Evolutionary conservation across 306 rosid species (phyloP), one percentile per base, ranked within the genome.

Genomic region (Rubus idaeus): DNA sequence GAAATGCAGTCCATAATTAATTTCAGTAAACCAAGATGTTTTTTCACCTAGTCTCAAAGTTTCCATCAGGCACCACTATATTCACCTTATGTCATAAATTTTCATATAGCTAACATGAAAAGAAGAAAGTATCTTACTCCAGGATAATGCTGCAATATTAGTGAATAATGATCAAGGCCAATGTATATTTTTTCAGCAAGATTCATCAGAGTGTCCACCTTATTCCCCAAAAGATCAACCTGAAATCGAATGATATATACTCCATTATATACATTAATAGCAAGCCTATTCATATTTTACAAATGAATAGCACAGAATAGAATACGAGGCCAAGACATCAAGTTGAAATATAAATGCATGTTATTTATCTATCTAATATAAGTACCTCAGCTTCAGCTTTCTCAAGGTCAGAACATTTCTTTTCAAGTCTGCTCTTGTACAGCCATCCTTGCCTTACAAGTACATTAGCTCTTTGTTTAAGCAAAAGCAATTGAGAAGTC

Each of bases 181-280:
- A 90, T 85, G 75, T 92, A 90, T 83, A 95, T 81, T 62, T 88
- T 88, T 62, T 83, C 89, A 68, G 85, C 88, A 80, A 96, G 96
- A 76, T 85, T 65, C 68, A 81, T 80, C 78, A 91, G 88, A 26
- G 88, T 72, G 56, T 86, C 96, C 35, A 92, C 97, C 78, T 96
- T 85, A 75, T 91, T 96, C 70, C 92, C 99, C 88, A 96, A 85
- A 68, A 92, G 87, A 84, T 92, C 97, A 83, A 96, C 99, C 99
- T 96, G 96, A 84, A 88, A 88, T 42, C 53, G 75, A 67, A 80
- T 65, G 52, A 68, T 21, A 70, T 74, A 71, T 12, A 39, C 53
- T 65, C 71, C 68, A 83, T 47, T 26, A 62, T 62, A 78, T 52
- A 87, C 46, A 53, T 62, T 16, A 58, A 79, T 63, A 68, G 10